phyloP scores from a whole-genome alignment of 1,139 yeast genomes.

The Yamadazyma atlantica region DNA sequence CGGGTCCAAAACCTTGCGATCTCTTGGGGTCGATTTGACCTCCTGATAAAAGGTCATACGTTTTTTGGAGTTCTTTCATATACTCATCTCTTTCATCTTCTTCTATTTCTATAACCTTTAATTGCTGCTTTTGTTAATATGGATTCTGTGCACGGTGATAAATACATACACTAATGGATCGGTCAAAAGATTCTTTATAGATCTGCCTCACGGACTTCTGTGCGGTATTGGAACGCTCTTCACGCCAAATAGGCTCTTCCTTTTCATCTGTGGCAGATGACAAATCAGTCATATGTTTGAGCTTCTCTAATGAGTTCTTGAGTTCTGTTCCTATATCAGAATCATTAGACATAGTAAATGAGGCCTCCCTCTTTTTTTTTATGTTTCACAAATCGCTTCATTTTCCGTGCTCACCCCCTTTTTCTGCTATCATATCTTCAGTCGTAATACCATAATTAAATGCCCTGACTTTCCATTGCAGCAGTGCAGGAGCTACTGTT shows the following conservation, averaged over 20 bases:
- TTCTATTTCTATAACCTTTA: not conserved
- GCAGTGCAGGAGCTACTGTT: not conserved
- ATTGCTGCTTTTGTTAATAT: not conserved
- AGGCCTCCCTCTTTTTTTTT: not conserved
- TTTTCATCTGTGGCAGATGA: not conserved
- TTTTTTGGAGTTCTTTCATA: not conserved
- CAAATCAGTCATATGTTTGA: not conserved
- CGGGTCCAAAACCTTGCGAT: not conserved
- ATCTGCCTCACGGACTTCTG: not conserved
- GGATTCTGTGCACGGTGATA: not conserved
- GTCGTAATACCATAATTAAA: conserved; percentile 1
- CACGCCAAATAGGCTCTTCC: not conserved
- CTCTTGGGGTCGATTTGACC: not conserved
- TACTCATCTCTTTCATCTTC: not conserved
- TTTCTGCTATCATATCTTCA: conserved; percentile 1
- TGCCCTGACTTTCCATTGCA: not conserved
- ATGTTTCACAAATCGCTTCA: not conserved
- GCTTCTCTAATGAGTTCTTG: not conserved
- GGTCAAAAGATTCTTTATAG: not conserved
- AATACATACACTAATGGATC: not conserved
- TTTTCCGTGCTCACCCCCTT: not conserved
- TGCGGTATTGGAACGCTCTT: not conserved
- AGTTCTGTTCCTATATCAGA: not conserved
- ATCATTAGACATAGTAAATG: too few relatives aligned
- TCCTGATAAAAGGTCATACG: not conserved